Percentiles rank a stretch among this genome's conserved stretches.
phyloP scores from a whole-genome alignment of 1,284 basidiomycete genomes.

The Rugosomyces carneus region DNA sequence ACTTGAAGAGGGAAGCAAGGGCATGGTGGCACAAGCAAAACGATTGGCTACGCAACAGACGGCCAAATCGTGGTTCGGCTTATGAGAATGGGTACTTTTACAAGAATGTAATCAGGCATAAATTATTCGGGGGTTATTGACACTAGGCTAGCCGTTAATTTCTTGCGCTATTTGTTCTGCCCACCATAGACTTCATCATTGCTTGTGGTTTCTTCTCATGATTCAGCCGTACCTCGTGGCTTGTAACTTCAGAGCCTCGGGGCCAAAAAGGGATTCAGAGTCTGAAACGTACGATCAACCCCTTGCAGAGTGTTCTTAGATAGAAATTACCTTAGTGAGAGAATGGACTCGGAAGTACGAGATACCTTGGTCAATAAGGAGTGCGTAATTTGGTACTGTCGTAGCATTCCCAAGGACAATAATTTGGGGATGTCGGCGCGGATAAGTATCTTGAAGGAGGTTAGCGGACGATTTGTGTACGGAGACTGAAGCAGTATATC shows the following conservation, averaged over 20 bases:
- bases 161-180: slow-evolving; percentile 40
- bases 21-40: slow-evolving; percentile 64
- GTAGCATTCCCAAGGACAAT: slow-evolving; percentile 36
- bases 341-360: slow-evolving; percentile 30
- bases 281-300: too few species aligned
- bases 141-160: slow-evolving; percentile 34
- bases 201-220: slow-evolving; percentile 34
- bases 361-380: slow-evolving; percentile 47
- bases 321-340: slow-evolving; percentile 33
- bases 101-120: background rate
- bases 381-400: slow-evolving; percentile 29
- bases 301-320: too few species aligned
- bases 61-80: slow-evolving; percentile 58
- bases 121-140: background rate
- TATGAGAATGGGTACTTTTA: slow-evolving; percentile 22
- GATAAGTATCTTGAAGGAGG: background rate
- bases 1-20: slow-evolving; percentile 56
- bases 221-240: slow-evolving; percentile 42
- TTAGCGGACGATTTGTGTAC: too few species aligned
- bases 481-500: slow-evolving; percentile 19
- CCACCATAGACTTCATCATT: slow-evolving; percentile 36
- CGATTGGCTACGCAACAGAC: slow-evolving; percentile 53
- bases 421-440: slow-evolving; percentile 29
- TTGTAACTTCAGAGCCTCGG: slow-evolving; percentile 34
- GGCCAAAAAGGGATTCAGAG: slow-evolving; percentile 41